Percentiles rank a stretch among this genome's conserved stretches.
Conservation (phyloP, 2,329 filamentous ascomycete species). For the Arachnopeziza araneosa region DNA sequence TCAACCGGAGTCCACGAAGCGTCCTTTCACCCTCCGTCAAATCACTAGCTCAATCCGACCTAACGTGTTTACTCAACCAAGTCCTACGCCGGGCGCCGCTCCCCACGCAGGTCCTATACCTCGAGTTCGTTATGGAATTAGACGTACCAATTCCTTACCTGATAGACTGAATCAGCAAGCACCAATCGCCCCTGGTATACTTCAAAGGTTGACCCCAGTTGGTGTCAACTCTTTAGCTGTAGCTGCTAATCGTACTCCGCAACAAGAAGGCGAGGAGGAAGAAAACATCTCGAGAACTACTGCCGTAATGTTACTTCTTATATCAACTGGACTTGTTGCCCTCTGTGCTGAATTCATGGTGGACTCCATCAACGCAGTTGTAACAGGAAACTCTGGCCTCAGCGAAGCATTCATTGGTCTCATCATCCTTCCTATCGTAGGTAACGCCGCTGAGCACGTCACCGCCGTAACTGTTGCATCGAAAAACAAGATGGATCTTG, state of each 20-base stretch:
- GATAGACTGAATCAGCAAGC: constrained; percentile 51
- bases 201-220: constrained; percentile 5
- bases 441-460: constrained; percentile 68
- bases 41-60: constrained; percentile 52
- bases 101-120: constrained; percentile 41
- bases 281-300: constrained; percentile 48
- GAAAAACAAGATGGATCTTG: constrained; percentile 73
- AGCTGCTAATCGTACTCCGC: constrained; percentile 17
- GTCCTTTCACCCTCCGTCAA: constrained; percentile 51
- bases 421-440: constrained; percentile 67
- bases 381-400: constrained; percentile 45
- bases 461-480: constrained; percentile 65
- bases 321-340: constrained; percentile 61
- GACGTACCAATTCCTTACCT: constrained; percentile 69
- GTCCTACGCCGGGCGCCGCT: constrained; percentile 18
- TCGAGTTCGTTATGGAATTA: constrained; percentile 57
- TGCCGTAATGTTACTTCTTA: constrained; percentile 55
- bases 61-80: constrained; percentile 57
- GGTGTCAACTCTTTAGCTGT: constrained; percentile 22
- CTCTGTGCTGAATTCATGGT: constrained; percentile 67
- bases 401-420: constrained; percentile 65
- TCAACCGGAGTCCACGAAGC: constrained; percentile 24
- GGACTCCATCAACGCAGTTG: constrained; percentile 59
- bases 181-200: neutral
- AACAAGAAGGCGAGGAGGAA: constrained; percentile 31